phyloP scores from a whole-genome alignment of 2,329 filamentous ascomycete species.

The Moelleriella libera region DNA sequence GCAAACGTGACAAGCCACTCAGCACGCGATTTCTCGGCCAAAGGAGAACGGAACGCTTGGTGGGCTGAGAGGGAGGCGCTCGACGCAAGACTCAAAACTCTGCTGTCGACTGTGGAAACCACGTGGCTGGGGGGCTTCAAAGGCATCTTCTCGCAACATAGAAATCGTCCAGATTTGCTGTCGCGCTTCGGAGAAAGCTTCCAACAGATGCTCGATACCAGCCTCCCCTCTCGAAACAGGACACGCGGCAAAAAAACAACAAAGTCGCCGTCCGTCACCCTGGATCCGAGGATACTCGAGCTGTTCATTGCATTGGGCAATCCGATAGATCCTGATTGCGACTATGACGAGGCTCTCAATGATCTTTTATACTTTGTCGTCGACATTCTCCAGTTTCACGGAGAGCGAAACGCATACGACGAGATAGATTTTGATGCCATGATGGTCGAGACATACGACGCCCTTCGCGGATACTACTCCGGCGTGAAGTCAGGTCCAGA shows the following conservation, averaged over 20 bases:
- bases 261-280: conserved; percentile 26
- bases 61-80: conserved; percentile 76
- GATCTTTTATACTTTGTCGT: conserved; percentile 94
- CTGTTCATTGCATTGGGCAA: conserved; percentile 79
- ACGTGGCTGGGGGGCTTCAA: conserved; percentile 93
- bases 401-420: conserved; percentile 91
- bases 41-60: conserved; percentile 70
- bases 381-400: conserved; percentile 91
- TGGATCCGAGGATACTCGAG: conserved; percentile 57
- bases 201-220: conserved; percentile 63
- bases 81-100: conserved; percentile 60
- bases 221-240: conserved; percentile 69
- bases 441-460: conserved; percentile 77
- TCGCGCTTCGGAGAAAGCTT: conserved; percentile 67
- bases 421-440: conserved; percentile 93
- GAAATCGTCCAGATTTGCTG: conserved; percentile 47
- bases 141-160: conserved; percentile 75
- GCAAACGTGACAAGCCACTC: conserved; percentile 76
- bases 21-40: conserved; percentile 54
- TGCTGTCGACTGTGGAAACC: conserved; percentile 76
- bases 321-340: conserved; percentile 48
- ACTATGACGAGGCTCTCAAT: conserved; percentile 79
- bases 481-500: conserved; percentile 24
- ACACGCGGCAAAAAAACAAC: conserved; percentile 39
- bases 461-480: conserved; percentile 63